Evolutionary conservation across 2,329 filamentous ascomycete genomes (phyloP), one percentile per base, ranked within the genome.

Genomic region (Acarospora socialis): DNA sequence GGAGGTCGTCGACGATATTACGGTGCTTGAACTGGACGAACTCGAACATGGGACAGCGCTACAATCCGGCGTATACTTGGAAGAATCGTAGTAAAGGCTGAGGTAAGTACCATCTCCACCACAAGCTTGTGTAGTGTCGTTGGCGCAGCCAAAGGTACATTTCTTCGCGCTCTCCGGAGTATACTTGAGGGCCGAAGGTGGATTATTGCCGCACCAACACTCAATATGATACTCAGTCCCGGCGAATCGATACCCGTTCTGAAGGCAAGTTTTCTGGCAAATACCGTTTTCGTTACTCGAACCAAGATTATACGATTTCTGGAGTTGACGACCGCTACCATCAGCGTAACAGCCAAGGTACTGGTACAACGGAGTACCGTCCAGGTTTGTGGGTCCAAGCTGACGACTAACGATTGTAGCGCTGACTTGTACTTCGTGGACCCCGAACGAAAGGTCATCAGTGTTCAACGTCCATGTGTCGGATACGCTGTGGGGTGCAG

Each of bases 401-500:
- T 57, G 52, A 10, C 44, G 39, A 13, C 46, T 47, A 2, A 51
- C 39, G 21, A 57, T 49, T 7, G 46, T 51, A 2, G 50, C 53
- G 22, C 43, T 45, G 19, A 56, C 46, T 0, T 37, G 29, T 28
- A 60, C 49, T 12, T 54, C 47, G 32, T 55, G 54, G 15, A 56
- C 43, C 3, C 57, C 58, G 32, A 58, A 61, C 5, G 40, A 50
- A 2, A 54, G 45, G 37, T 60, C 59, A 33, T 60, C 56, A 1
- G 53, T 54, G 35, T 59, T 61, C 27, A 61, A 41, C 2, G 52
- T 54, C 59, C 58, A 62, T 3, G 37, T 32, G 37, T 42, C 10
- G 23, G 43, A 21, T 22, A 44, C 15, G 30, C 28, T 14, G 20
- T 35, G 28, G 5, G 34, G 23, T 26, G 55, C 49, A 13, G 36